A percentile compares a stretch with the other conserved stretches of the same genome.
Evolutionary conservation across 192 early-diverging fungal genomes (phyloP).

Genomic region (Rhizoclosmatium sp.): DNA sequence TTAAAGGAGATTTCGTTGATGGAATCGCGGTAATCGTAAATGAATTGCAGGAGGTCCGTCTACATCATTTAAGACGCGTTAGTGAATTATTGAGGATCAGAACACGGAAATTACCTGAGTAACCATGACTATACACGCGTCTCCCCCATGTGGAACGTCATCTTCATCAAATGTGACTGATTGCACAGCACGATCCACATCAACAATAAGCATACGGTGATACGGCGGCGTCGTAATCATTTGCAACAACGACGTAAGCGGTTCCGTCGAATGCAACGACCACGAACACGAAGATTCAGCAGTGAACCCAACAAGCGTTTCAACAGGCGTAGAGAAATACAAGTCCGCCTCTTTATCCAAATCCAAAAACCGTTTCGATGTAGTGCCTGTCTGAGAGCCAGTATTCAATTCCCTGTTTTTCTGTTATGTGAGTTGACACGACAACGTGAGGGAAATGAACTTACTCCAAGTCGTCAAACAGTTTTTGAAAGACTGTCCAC

Average conservation of each 20-base stretch:
- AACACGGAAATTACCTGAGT: conserved; percentile 39
- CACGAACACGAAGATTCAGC: conserved; percentile 47
- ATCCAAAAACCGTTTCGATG: conserved; percentile 1
- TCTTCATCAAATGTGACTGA: conserved; percentile 1
- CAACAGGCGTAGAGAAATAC: conserved; percentile 54
- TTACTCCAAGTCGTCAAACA: conserved; percentile 54
- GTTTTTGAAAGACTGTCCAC: conserved; percentile 55
- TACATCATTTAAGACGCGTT: conserved; percentile 10
- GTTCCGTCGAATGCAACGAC: conserved; percentile 49
- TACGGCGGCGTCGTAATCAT: conserved; percentile 45
- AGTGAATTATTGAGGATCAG: neutral
- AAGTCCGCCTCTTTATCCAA: conserved; percentile 36
- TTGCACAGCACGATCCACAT: conserved; percentile 39
- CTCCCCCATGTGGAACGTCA: neutral
- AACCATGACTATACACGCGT: conserved; percentile 38
- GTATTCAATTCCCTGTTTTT: neutral
- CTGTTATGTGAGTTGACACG: neutral
- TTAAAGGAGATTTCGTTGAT: conserved; percentile 27
- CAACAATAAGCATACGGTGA: conserved; percentile 57
- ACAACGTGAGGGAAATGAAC: neutral
- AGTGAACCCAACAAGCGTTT: conserved; percentile 42
- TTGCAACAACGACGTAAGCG: conserved; percentile 48
- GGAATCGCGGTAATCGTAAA: conserved; percentile 31
- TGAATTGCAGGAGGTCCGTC: conserved; percentile 44
- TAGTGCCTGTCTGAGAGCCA: neutral